Base-by-base conservation (phyloP, 208 protist species). In the Perkinsela sp. region DNA sequence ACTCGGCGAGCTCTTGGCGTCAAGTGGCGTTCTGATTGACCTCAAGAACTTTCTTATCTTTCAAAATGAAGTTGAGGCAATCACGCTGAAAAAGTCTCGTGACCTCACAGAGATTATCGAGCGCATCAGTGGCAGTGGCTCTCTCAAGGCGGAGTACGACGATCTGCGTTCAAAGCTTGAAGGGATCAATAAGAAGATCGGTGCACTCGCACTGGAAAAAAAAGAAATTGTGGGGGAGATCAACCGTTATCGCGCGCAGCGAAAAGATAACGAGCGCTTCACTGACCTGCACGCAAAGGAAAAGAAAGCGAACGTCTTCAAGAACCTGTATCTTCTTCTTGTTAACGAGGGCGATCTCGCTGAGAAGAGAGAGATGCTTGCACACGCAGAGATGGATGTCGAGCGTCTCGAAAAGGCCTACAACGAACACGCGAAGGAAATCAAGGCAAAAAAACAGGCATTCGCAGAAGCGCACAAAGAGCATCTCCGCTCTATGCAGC, bases 101-200 rank as follows among this genome's bases (percentile, higher is more conserved):
- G 85, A 98, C 70, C 79, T 98, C 22, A 96, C 95, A 1, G 80
- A 85, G 31, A 72, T 97, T n/a, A 80, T 99, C 6, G 96, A 99
- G 74, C 72, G 91, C 32, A 81, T 98, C 28, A 93, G 83, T 74
- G 91, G 93, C 28, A 96, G 90, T 57, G 85, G 69, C 1, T 85
- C 93, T 29, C 81, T 95, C 0, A 81, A 84, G 32, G 66, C 71
- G 0, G 93, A 98, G 72, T 99, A 99, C 77, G 82, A 95, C 2
- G 48, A 67, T 0, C 72, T 80, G 31, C 82, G 88, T 48, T 40
- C 68, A 31, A 77, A 80, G 0, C 69, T 93, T 57, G 74, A 92
- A 31, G 48, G 68, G n/a, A 81, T 89, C 28, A 87, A 91, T 48
- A 78, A 91, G 32, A 74, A 79, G n/a, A 73, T 93, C 2, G 77